Evolutionary conservation across 192 early-diverging fungal species (phyloP).

Genomic region (Neocallimastix lanati): DNA sequence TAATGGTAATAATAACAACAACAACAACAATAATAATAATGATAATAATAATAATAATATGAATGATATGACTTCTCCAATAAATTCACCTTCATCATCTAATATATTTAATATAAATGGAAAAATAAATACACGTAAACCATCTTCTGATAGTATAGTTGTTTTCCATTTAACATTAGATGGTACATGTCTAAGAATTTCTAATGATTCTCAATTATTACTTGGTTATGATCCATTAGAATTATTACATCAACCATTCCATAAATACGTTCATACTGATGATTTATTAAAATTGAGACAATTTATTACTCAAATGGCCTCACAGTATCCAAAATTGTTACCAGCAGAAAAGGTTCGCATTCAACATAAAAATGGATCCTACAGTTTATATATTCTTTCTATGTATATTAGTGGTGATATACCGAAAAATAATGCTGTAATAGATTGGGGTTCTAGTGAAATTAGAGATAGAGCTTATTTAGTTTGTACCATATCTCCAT

Average conservation of each 20-base stretch:
- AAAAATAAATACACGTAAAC: neutral
- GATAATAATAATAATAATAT: neutral
- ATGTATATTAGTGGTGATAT: neutral
- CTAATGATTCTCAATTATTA: neutral
- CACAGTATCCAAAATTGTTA: neutral
- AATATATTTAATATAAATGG: neutral
- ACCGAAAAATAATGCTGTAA: neutral
- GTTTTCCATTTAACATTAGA: neutral
- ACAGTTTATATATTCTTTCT: neutral
- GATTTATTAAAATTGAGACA: neutral
- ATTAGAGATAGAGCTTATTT: neutral
- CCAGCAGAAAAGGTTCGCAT: neutral
- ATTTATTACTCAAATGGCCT: neutral
- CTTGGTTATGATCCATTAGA: neutral
- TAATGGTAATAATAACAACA: neutral
- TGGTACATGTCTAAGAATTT: neutral
- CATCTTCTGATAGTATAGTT: neutral
- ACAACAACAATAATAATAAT: neutral
- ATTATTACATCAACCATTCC: neutral
- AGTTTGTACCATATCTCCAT: neutral
- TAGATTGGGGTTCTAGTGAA: neutral
- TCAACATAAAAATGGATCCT: neutral
- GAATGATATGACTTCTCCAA: neutral
- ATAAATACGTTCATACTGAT: neutral
- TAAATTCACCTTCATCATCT: neutral